Evolutionary conservation across 345 rosid genomes (phyloP).

Genomic region (Eucalyptus melliodora): DNA sequence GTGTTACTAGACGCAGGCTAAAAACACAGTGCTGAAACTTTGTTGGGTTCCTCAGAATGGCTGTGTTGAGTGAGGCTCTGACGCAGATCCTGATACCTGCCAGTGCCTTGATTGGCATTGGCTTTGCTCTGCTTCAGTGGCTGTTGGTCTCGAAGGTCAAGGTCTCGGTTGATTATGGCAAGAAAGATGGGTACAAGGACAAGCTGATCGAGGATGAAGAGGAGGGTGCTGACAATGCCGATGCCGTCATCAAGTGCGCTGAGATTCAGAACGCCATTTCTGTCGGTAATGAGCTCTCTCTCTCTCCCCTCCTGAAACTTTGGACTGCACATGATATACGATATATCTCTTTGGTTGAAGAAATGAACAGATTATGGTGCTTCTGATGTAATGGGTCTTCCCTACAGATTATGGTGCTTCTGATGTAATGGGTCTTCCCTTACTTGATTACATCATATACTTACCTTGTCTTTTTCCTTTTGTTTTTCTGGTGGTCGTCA

Average conservation of each 20-base stretch:
- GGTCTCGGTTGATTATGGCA: slow-evolving; percentile 15
- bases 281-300: slow-evolving; percentile 21
- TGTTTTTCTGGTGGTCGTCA: neutral
- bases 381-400: neutral
- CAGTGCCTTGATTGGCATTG: slow-evolving; percentile 39
- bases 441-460: neutral
- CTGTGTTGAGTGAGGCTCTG: slow-evolving; percentile 24
- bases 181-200: slow-evolving; percentile 11
- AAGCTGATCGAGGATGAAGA: slow-evolving; percentile 41
- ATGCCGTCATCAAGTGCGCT: slow-evolving; percentile 42
- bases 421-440: neutral
- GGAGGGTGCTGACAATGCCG: slow-evolving; percentile 32
- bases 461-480: neutral
- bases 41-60: slow-evolving; percentile 7
- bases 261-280: slow-evolving; percentile 71
- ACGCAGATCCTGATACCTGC: slow-evolving; percentile 45
- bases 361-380: neutral
- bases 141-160: slow-evolving; percentile 41
- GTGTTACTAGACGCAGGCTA: neutral
- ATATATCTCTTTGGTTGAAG: neutral
- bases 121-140: slow-evolving; percentile 64
- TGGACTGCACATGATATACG: neutral
- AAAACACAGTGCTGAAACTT: neutral
- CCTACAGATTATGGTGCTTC: neutral
- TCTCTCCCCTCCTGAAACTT: neutral